phyloP scores from a whole-genome alignment of 2,329 filamentous ascomycete species.

The Cladophialophora exuberans region DNA sequence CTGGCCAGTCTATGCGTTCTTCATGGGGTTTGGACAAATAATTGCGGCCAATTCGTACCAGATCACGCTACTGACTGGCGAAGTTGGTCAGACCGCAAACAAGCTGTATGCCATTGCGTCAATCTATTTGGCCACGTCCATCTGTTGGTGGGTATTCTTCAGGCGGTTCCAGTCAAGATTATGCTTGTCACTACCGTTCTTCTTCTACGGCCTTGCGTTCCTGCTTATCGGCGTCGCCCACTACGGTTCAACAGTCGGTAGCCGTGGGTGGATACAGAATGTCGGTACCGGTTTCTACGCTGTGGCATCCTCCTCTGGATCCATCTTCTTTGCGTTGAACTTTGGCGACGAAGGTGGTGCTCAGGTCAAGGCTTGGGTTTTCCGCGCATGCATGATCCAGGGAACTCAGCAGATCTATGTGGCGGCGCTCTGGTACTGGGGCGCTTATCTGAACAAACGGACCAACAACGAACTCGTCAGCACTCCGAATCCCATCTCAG shows the following conservation, averaged over 20 bases:
- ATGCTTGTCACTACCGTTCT: constrained; percentile 63
- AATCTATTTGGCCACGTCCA: constrained; percentile 61
- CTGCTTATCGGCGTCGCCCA: constrained; percentile 66
- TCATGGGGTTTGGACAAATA: constrained; percentile 65
- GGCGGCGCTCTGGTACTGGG: constrained; percentile 70
- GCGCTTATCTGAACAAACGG: constrained; percentile 55
- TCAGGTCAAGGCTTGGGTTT: constrained; percentile 68
- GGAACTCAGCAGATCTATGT: constrained; percentile 70
- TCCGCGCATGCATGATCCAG: constrained; percentile 67
- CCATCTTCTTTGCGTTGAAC: constrained; percentile 68
- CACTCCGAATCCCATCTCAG: constrained; percentile 40
- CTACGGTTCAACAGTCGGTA: constrained; percentile 43
- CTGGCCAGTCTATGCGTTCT: constrained; percentile 66
- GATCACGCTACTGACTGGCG: constrained; percentile 67
- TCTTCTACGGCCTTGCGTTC: constrained; percentile 66
- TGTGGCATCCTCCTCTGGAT: constrained; percentile 64
- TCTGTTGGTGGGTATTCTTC: constrained; percentile 67
- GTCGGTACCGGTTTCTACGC: constrained; percentile 66
- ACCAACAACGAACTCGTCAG: constrained; percentile 46
- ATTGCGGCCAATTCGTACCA: constrained; percentile 70
- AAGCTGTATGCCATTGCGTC: constrained; percentile 65
- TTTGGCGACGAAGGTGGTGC: constrained; percentile 67
- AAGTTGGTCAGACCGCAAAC: constrained; percentile 60
- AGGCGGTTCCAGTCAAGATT: constrained; percentile 61
- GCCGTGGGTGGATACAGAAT: constrained; percentile 60